A percentile compares a stretch with the other conserved stretches of the same genome.
These are phyloP conservation scores for Thelephora ganbajun DNA, from an alignment of 768 basidiomycete species.

Conservation along the genomic window DNA sequence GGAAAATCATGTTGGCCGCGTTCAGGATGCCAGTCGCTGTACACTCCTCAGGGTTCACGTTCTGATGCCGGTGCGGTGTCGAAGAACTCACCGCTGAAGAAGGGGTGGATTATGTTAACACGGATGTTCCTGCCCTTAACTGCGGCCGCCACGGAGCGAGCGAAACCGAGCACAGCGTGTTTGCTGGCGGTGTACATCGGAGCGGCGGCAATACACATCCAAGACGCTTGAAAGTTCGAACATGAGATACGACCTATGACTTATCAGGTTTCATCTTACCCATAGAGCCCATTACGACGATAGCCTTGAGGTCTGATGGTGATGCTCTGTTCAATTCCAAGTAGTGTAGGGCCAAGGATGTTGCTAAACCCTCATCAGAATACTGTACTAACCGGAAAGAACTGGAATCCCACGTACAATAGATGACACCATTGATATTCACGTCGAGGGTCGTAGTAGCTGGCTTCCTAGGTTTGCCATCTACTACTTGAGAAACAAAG, in stretches of 20 bases:
- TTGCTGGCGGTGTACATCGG: conserved; percentile 18
- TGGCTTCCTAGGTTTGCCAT: conserved; percentile 17
- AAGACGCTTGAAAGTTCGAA: neutral
- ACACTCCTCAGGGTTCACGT: too few species aligned
- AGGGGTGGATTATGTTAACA: conserved; percentile 16
- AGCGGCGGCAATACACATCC: neutral
- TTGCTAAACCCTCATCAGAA: neutral
- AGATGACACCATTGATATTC: conserved; percentile 17
- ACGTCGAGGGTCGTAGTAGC: conserved; percentile 14
- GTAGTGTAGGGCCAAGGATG: neutral
- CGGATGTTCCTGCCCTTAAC: conserved; percentile 10
- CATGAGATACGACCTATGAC: neutral
- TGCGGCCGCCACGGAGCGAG: conserved; percentile 10
- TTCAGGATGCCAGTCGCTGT: too few species aligned
- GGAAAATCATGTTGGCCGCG: too few species aligned
- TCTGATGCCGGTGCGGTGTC: neutral
- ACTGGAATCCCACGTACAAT: conserved; percentile 12
- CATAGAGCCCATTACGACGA: conserved; percentile 20
- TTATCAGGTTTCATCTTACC: conserved; percentile 8
- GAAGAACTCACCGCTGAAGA: conserved; percentile 15
- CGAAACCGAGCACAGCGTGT: conserved; percentile 18
- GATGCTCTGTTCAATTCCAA: neutral
- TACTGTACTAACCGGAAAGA: neutral
- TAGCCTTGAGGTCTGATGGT: conserved; percentile 11
- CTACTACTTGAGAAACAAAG: conserved; percentile 4